These are phyloP conservation scores for Meyerozyma sp. DNA, from an alignment of 1,139 yeast species.

Conservation along the genomic window DNA sequence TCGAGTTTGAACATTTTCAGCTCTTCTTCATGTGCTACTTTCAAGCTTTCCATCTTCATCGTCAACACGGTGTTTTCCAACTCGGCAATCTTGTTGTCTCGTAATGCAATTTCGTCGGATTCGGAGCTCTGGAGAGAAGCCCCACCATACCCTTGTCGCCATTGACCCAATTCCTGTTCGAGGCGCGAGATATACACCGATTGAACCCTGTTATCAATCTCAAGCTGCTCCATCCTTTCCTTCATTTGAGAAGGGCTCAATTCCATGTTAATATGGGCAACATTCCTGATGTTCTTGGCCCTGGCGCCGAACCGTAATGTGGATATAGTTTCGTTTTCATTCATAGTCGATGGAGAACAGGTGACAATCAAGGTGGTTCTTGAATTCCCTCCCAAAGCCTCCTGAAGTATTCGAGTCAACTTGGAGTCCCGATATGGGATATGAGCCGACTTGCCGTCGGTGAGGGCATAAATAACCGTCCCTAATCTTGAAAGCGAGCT, in stretches of 20 bases:
- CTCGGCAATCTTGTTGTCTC: slow-evolving; percentile 33
- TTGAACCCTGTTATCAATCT: slow-evolving; percentile 41
- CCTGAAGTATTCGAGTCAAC: slow-evolving; percentile 76
- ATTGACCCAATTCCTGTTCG: slow-evolving; percentile 40
- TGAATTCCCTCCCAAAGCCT: slow-evolving; percentile 83
- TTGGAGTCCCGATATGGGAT: slow-evolving; percentile 82
- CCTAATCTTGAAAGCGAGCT: slow-evolving; percentile 75
- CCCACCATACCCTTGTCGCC: slow-evolving; percentile 9
- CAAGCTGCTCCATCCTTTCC: slow-evolving; percentile 44
- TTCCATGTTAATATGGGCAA: slow-evolving; percentile 66
- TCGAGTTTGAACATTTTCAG: slow-evolving; percentile 37
- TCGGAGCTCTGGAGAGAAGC: slow-evolving; percentile 9
- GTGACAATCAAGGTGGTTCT: slow-evolving; percentile 74
- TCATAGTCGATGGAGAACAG: slow-evolving; percentile 63
- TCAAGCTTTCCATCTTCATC: slow-evolving; percentile 31
- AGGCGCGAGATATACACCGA: slow-evolving; percentile 40
- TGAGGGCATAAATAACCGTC: slow-evolving; percentile 72
- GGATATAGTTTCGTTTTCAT: slow-evolving; percentile 68
- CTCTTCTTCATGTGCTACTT: slow-evolving; percentile 41
- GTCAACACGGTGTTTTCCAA: slow-evolving; percentile 33
- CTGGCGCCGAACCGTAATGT: slow-evolving; percentile 78
- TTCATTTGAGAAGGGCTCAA: slow-evolving; percentile 54
- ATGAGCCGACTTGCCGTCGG: slow-evolving; percentile 63
- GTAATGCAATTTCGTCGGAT: slow-evolving; percentile 24
- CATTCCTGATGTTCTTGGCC: slow-evolving; percentile 68